phyloP scores from a whole-genome alignment of 179 eudicot species.

The Actinidia chinensis region DNA sequence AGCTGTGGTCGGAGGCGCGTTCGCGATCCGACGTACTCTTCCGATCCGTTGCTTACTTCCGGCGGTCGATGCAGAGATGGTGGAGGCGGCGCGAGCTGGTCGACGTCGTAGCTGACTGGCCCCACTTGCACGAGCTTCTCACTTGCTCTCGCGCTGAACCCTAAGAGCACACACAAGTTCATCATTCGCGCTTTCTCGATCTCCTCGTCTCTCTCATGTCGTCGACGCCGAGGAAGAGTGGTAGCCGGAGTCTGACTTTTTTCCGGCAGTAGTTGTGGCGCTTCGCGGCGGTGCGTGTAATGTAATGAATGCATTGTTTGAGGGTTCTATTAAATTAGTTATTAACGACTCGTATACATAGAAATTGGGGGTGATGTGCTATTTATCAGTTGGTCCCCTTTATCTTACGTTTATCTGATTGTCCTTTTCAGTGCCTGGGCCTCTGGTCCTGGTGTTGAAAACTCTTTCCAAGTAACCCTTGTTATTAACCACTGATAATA shows the following conservation, averaged over 20 bases:
- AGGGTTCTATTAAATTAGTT: too few species aligned
- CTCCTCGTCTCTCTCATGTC: slow-evolving; percentile 53
- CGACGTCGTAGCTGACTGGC: slow-evolving; percentile 55
- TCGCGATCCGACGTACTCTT: slow-evolving; percentile 65
- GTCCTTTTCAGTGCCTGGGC: too few species aligned
- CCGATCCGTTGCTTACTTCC: slow-evolving; percentile 73
- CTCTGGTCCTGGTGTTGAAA: too few species aligned
- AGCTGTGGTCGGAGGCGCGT: slow-evolving; percentile 33
- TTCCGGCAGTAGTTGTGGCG: not conserved
- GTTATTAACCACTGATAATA: too few species aligned
- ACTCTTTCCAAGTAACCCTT: too few species aligned
- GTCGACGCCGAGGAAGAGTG: slow-evolving; percentile 48
- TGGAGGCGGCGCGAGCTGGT: slow-evolving; percentile 63
- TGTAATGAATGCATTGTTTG: not conserved
- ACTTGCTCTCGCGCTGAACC: slow-evolving; percentile 66
- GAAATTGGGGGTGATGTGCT: too few species aligned
- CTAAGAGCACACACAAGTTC: slow-evolving; percentile 69
- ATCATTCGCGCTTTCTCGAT: slow-evolving; percentile 75
- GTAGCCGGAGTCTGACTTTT: not conserved
- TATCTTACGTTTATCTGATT: too few species aligned
- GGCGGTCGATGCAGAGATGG: slow-evolving; percentile 88
- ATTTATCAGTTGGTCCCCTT: too few species aligned
- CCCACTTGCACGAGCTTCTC: slow-evolving; percentile 68
- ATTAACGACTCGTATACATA: too few species aligned
- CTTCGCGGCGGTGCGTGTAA: not conserved